Base-by-base conservation (phyloP, 345 rosid species). In the Eucalyptus victrix region DNA sequence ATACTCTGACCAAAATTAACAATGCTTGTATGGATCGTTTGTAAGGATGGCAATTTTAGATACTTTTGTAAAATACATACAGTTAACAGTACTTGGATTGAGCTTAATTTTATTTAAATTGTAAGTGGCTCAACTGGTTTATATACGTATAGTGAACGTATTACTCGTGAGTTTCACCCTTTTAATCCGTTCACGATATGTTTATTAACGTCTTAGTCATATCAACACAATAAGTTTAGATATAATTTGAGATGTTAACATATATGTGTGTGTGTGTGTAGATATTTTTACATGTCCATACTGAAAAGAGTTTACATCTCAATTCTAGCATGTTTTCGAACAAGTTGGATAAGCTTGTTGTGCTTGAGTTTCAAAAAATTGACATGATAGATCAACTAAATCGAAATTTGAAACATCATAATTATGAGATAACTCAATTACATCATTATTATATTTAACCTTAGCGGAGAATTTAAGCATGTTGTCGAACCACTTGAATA, bases 281-380 rank as follows among this genome's bases (percentile, higher is more conserved):
- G 32, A 62, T 28, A 30, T 62, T 30, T 65, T n/a, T 65, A 65
- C 9, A 65, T 65, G 37, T 12, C 32, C 9, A 34, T 11, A 60
- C 30, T 60, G 0, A 28, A 60, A 5, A 18, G 42, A 69, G 24
- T 69, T 69, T 69, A 69, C 24, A 69, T 34, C 42, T 69, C 7
- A 34, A 67, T 32, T 16, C 24, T 69, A 69, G 7, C 83, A 76
- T 76, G 16, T 6, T 37, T 3, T 34, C 2, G 1, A 76, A 76
- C 3, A 0, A 5, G 2, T 37, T 72, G 45, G 15, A 11, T 19
- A 37, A 19, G 42, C 3, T 12, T 37, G 28, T 3, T 1, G 0
- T 21, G 7, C 2, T 72, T 37, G 4, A 72, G 26, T 72, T 34
- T 72, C 42, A 34, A 34, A 72, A 16, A 72, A 9, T 72, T 72